Evolutionary conservation across 192 early-diverging fungal species (phyloP).

Genomic region (Dispira simplex): DNA sequence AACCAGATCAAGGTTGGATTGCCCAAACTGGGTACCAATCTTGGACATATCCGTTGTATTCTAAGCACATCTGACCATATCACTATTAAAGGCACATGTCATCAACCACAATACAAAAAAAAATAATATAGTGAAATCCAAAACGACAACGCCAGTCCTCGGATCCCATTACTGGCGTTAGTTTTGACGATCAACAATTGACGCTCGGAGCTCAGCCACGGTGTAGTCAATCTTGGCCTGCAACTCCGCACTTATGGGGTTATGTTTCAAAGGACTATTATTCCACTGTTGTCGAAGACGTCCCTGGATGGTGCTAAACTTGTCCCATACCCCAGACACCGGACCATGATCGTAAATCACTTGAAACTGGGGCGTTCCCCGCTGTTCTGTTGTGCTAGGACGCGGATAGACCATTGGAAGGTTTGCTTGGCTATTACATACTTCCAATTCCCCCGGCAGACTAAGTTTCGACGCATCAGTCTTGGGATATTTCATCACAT

Average conservation of each 20-base stretch:
- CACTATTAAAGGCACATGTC: no score
- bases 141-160: not conserved
- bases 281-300: conserved; percentile 1
- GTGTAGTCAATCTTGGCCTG: not conserved
- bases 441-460: conserved; percentile 51
- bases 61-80: no score
- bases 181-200: not conserved
- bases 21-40: no score
- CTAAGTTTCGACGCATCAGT: conserved; percentile 51
- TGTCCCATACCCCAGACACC: not conserved
- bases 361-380: not conserved
- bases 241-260: not conserved
- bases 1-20: no score
- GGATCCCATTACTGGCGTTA: not conserved
- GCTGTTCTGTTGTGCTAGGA: not conserved
- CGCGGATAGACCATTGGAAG: conserved; percentile 29
- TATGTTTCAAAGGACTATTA: not conserved
- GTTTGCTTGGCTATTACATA: conserved; percentile 10
- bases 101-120: not conserved
- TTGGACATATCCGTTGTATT: no score
- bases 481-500: conserved; percentile 82
- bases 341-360: conserved; percentile 9
- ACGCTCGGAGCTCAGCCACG: not conserved
- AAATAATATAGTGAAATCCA: not conserved
- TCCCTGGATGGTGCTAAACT: not conserved